phyloP scores from a whole-genome alignment of 768 basidiomycete species.

The Podaxis pistillaris region DNA sequence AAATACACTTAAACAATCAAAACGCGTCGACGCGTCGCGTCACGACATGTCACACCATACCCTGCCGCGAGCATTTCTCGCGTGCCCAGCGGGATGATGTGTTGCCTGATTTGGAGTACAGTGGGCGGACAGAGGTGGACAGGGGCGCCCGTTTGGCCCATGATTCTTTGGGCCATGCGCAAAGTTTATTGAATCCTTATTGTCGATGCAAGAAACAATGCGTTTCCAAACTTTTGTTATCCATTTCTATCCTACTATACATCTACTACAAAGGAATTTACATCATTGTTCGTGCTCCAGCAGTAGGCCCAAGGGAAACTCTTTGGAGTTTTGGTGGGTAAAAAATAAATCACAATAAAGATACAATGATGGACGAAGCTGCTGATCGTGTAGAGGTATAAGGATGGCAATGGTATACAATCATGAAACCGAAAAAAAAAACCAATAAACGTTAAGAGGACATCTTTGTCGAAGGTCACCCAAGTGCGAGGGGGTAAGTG shows the following conservation, averaged over 20 bases:
- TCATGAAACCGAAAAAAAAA: neutral
- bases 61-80: neutral
- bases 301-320: neutral
- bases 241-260: slow-evolving; percentile 3
- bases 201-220: neutral
- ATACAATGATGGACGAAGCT: neutral
- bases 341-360: neutral
- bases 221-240: neutral
- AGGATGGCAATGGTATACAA: slow-evolving; percentile 3
- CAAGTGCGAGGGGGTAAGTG: neutral
- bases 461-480: neutral
- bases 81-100: neutral
- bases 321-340: neutral
- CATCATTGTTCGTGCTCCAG: neutral
- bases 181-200: neutral
- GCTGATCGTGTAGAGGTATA: neutral
- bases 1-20: slow-evolving; percentile 2
- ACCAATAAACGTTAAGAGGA: neutral
- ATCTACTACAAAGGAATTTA: slow-evolving; percentile 5
- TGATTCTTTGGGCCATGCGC: too few relatives aligned
- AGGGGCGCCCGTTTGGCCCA: neutral
- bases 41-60: neutral
- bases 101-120: slow-evolving; percentile 2
- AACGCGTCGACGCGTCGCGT: slow-evolving; percentile 5
- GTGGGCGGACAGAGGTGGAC: neutral